These are phyloP conservation scores for Gamsiella multidivaricata DNA, from an alignment of 192 early-diverging fungal genomes.

Conservation along the genomic window DNA sequence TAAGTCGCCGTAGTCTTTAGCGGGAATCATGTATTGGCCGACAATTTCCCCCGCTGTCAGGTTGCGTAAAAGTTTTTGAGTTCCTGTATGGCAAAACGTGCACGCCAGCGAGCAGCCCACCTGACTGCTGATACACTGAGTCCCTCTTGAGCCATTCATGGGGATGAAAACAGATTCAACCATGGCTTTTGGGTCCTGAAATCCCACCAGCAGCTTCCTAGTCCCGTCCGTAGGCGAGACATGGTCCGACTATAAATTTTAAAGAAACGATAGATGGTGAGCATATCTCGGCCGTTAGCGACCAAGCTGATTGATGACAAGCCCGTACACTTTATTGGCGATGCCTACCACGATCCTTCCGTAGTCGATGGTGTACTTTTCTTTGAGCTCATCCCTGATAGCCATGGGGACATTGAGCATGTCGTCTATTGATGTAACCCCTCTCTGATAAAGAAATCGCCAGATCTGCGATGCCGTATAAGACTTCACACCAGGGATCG, in stretches of 20 bases:
- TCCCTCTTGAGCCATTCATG: constrained; percentile 65
- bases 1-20: constrained; percentile 69
- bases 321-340: too few relatives aligned
- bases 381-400: constrained; percentile 60
- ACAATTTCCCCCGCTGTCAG: constrained; percentile 77
- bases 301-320: too few relatives aligned
- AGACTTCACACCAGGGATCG: constrained; percentile 41
- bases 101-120: constrained; percentile 90
- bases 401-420: constrained; percentile 70
- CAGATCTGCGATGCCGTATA: constrained; percentile 60
- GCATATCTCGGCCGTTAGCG: too few relatives aligned
- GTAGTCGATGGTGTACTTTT: constrained; percentile 65
- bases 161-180: constrained; percentile 87
- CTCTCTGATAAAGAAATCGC: constrained; percentile 61
- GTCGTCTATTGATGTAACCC: constrained; percentile 71
- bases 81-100: constrained; percentile 92
- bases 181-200: constrained; percentile 64
- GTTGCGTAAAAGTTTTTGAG: constrained; percentile 83
- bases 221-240: constrained; percentile 68
- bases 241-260: constrained; percentile 18
- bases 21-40: constrained; percentile 76
- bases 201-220: constrained; percentile 71
- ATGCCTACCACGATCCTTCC: constrained; percentile 64
- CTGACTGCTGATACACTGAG: constrained; percentile 85
- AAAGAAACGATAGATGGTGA: neutral